A percentile compares a stretch with the other conserved stretches of the same genome.
Conservation (phyloP, 768 basidiomycete genomes). For the Strobilomyces dryophilus region DNA sequence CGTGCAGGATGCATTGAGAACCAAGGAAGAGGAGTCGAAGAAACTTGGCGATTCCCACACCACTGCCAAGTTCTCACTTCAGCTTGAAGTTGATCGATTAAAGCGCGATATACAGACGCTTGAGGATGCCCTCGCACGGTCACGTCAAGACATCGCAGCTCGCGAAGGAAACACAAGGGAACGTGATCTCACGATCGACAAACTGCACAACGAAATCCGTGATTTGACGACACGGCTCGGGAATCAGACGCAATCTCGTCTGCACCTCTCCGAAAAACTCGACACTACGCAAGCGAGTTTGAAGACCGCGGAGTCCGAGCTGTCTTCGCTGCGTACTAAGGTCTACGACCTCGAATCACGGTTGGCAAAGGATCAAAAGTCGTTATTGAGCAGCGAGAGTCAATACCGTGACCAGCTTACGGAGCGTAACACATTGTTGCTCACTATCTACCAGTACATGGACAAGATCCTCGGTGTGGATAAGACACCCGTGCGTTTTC, state of each 20-base stretch:
- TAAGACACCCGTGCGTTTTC: conserved; percentile 67
- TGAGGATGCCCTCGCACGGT: conserved; percentile 73
- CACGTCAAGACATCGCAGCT: conserved; percentile 64
- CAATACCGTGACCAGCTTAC: conserved; percentile 91
- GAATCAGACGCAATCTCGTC: conserved; percentile 78
- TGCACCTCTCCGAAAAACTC: conserved; percentile 89
- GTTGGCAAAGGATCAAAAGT: conserved; percentile 77
- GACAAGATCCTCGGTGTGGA: conserved; percentile 91
- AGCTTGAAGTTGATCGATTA: conserved; percentile 84
- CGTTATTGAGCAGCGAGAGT: conserved; percentile 63
- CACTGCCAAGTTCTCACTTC: conserved; percentile 78
- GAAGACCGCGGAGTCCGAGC: conserved; percentile 67
- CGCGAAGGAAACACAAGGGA: conserved; percentile 63
- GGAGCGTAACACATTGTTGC: conserved; percentile 85
- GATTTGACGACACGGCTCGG: conserved; percentile 79
- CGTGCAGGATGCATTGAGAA: conserved; percentile 68
- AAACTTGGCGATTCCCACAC: conserved; percentile 81
- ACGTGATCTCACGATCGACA: conserved; percentile 69
- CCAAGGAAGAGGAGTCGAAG: conserved; percentile 72
- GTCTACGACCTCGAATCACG: conserved; percentile 75
- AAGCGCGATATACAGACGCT: conserved; percentile 78
- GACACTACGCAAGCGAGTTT: conserved; percentile 61
- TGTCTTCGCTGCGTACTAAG: conserved; percentile 52
- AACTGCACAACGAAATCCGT: conserved; percentile 72
- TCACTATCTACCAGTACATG: conserved; percentile 93